These are phyloP conservation scores for Asparagopsis taxiformis DNA, from an alignment of 31 red algal genomes.

Conservation along the genomic window DNA sequence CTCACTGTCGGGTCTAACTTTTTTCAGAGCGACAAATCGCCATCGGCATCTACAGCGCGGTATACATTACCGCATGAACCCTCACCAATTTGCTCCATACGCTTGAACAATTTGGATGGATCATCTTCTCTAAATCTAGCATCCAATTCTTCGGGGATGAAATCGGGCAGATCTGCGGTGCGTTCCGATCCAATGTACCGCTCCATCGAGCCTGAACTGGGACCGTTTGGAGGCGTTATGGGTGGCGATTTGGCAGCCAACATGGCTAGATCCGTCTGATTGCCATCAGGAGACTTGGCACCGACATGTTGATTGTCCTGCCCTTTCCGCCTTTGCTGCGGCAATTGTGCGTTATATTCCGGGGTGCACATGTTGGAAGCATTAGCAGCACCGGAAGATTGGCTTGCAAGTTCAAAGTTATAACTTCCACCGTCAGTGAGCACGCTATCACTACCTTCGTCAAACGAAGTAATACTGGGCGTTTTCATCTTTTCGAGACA, in stretches of 20 bases:
- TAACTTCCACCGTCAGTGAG: constrained; percentile 9
- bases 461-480: constrained; percentile 61
- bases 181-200: constrained; percentile 48
- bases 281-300: too few species aligned
- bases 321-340: too few species aligned
- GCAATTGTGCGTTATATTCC: too few species aligned
- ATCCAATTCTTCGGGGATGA: constrained; percentile 34
- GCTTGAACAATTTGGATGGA: constrained; percentile 36
- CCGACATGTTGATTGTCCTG: too few species aligned
- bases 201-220: constrained; percentile 31
- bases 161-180: constrained; percentile 29
- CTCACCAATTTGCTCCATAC: constrained; percentile 49
- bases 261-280: too few species aligned
- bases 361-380: background rate
- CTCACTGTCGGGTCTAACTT: constrained; percentile 57
- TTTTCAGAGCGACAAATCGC: constrained; percentile 64
- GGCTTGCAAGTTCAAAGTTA: background rate
- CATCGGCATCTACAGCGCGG: constrained; percentile 27
- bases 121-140: constrained; percentile 47
- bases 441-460: constrained; percentile 34
- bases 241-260: too few species aligned
- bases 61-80: constrained; percentile 69
- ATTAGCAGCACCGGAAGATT: background rate
- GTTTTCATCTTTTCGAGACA: constrained; percentile 30
- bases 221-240: too few species aligned